These are phyloP conservation scores for Penicillium sp. DNA, from an alignment of 2,329 filamentous ascomycete genomes.

Conservation along the genomic window DNA sequence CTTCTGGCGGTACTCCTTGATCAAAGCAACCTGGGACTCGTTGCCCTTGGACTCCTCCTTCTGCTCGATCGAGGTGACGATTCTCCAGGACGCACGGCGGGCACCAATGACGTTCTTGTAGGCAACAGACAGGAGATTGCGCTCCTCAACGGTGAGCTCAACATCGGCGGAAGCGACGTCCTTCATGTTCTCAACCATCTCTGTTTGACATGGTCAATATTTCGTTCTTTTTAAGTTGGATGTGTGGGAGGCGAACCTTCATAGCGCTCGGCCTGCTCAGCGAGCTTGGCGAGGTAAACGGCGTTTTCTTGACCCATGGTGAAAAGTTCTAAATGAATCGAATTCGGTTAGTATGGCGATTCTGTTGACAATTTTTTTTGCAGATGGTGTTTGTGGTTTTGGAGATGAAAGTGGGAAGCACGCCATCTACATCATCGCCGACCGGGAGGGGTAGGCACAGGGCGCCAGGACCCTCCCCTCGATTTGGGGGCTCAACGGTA, in stretches of 20 bases:
- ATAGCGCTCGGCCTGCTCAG: constrained; percentile 99
- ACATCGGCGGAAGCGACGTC: constrained; percentile 85
- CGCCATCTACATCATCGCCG: constrained; percentile 24
- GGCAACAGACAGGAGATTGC: constrained; percentile 94
- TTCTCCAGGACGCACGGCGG: constrained; percentile 96
- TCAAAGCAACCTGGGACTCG: constrained; percentile 81
- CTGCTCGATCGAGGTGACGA: constrained; percentile 97
- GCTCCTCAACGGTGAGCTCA: constrained; percentile 88
- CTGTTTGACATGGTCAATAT: constrained; percentile 51
- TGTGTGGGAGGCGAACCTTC: constrained; percentile 69
- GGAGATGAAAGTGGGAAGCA: constrained; percentile 16
- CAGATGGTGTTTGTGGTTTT: background rate
- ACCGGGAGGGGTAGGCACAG: constrained; percentile 24
- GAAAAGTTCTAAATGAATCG: constrained; percentile 43
- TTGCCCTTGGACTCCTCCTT: constrained; percentile 99
- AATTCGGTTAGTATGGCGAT: constrained; percentile 1
- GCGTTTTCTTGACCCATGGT: constrained; percentile 99
- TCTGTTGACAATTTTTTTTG: background rate
- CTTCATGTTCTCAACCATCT: constrained; percentile 99
- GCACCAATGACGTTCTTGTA: constrained; percentile 99
- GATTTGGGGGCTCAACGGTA: constrained; percentile 8
- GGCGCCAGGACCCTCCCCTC: constrained; percentile 1
- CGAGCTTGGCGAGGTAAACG: constrained; percentile 99
- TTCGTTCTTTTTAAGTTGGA: background rate
- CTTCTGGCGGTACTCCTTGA: constrained; percentile 99